Evolutionary conservation across 2,329 filamentous ascomycete species (phyloP).

Genomic region (Colletotrichum lentis): DNA sequence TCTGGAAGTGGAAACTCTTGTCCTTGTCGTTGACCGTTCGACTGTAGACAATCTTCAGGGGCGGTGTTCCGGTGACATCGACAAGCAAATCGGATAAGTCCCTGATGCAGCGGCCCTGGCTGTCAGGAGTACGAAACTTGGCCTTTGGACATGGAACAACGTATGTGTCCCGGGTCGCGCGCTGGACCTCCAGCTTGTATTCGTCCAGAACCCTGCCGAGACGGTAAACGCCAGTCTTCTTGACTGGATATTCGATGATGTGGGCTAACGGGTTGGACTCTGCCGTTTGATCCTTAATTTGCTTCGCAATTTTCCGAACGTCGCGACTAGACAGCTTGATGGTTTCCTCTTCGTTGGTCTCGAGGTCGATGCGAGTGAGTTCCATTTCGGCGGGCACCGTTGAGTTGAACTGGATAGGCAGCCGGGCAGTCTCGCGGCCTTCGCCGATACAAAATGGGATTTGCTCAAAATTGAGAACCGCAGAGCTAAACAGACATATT

Average conservation of each 20-base stretch:
- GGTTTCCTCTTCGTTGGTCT: constrained; percentile 80
- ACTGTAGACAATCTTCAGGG: constrained; percentile 91
- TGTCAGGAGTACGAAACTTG: constrained; percentile 69
- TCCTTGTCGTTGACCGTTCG: constrained; percentile 85
- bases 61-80: constrained; percentile 86
- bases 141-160: constrained; percentile 88
- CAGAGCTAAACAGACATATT: constrained; percentile 66
- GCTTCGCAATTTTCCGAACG: constrained; percentile 76
- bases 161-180: constrained; percentile 77
- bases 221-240: constrained; percentile 87
- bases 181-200: constrained; percentile 91
- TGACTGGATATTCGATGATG: constrained; percentile 76
- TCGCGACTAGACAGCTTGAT: constrained; percentile 79
- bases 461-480: constrained; percentile 83
- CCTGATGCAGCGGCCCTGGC: constrained; percentile 77
- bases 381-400: constrained; percentile 90
- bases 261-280: constrained; percentile 69
- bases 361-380: constrained; percentile 84
- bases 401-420: constrained; percentile 94
- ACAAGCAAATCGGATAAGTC: constrained; percentile 87
- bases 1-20: constrained; percentile 88
- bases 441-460: constrained; percentile 82
- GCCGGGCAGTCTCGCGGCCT: constrained; percentile 65
- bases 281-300: constrained; percentile 70
- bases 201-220: constrained; percentile 88